Percentiles rank a stretch among this genome's conserved stretches.
phyloP scores from a whole-genome alignment of 1,284 basidiomycete genomes.

The Amylostereum chailletii region DNA sequence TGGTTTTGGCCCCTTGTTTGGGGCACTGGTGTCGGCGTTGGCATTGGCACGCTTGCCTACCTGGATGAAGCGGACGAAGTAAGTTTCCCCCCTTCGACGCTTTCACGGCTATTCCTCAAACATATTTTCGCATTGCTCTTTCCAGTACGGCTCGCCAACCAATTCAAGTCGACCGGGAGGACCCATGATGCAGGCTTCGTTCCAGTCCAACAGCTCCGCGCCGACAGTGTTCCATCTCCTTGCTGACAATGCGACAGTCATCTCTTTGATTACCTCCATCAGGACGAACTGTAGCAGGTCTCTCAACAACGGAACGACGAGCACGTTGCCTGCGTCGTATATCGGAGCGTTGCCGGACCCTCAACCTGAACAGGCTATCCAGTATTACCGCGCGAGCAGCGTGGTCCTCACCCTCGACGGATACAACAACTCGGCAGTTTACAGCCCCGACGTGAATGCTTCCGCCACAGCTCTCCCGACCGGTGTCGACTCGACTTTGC shows the following conservation, averaged over 20 bases:
- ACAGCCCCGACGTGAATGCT: conserved; percentile 13
- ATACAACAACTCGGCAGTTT: conserved; percentile 33
- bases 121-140: conserved; percentile 13
- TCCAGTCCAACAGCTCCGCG: conserved; percentile 12
- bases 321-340: background rate
- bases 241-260: conserved; percentile 16
- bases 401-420: conserved; percentile 30
- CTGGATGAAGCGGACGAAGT: conserved; percentile 33
- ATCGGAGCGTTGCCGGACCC: conserved; percentile 1
- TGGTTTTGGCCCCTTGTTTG: conserved; percentile 53
- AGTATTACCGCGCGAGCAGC: conserved; percentile 32
- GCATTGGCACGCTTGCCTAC: conserved; percentile 25
- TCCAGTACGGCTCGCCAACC: conserved; percentile 16
- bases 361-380: conserved; percentile 25
- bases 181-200: conserved; percentile 12
- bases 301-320: background rate
- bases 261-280: conserved; percentile 11
- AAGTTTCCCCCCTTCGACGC: conserved; percentile 9
- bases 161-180: conserved; percentile 21
- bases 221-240: conserved; percentile 13
- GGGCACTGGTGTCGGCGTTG: conserved; percentile 26
- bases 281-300: conserved; percentile 1
- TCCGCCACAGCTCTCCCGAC: conserved; percentile 28
- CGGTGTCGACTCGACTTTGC: conserved; percentile 27
- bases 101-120: conserved; percentile 12